Evolutionary conservation across 441 rosid genomes (phyloP).

Genomic region (Biscutella laevigata): DNA sequence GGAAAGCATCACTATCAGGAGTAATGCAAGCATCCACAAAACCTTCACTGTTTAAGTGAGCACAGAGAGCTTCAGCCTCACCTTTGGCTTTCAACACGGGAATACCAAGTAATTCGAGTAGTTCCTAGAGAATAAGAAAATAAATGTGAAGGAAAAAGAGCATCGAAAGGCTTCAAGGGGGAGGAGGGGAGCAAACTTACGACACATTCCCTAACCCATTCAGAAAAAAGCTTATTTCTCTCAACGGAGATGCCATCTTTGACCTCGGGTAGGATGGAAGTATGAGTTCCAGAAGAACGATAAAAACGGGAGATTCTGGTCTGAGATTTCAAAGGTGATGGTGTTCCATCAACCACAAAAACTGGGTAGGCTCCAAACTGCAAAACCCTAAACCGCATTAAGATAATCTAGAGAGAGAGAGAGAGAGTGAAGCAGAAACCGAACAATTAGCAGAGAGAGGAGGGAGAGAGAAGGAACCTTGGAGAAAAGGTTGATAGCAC

Average conservation of each 20-base stretch:
- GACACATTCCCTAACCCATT: constrained; percentile 65
- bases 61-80: constrained; percentile 93
- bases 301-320: constrained; percentile 54
- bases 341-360: constrained; percentile 78
- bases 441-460: background rate
- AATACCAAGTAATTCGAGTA: constrained; percentile 68
- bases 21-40: constrained; percentile 84
- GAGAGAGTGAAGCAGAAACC: background rate
- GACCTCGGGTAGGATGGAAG: constrained; percentile 26
- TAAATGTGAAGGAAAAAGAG: background rate
- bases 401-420: background rate
- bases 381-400: constrained; percentile 15
- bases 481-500: constrained; percentile 71
- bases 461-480: constrained; percentile 37
- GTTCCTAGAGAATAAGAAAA: constrained; percentile 35
- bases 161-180: background rate
- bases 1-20: constrained; percentile 87
- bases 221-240: constrained; percentile 52
- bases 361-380: constrained; percentile 88
- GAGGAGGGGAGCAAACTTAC: constrained; percentile 36
- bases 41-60: constrained; percentile 66
- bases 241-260: constrained; percentile 51
- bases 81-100: constrained; percentile 70
- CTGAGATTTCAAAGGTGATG: constrained; percentile 66
- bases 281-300: constrained; percentile 47